These are phyloP conservation scores for Dalbergia oliveri DNA, from an alignment of 306 rosid genomes.

Conservation along the genomic window DNA sequence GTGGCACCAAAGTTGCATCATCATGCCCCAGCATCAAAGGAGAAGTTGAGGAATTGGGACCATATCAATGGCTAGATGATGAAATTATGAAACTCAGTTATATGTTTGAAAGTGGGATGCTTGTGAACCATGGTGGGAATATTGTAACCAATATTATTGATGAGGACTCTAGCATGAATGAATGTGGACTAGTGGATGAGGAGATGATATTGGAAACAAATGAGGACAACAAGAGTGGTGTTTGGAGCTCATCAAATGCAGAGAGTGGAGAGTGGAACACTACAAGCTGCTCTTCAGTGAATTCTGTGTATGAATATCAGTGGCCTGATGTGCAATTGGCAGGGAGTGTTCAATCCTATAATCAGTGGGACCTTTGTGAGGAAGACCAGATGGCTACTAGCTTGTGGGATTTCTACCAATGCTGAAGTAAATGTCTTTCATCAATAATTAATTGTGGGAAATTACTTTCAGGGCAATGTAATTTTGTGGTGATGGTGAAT, in stretches of 20 bases:
- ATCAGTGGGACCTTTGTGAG: constrained; percentile 50
- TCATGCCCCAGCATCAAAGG: constrained; percentile 2
- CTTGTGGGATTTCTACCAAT: constrained; percentile 57
- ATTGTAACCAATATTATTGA: background rate
- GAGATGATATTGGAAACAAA: constrained; percentile 15
- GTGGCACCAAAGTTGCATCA: background rate
- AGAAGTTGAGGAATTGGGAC: constrained; percentile 49
- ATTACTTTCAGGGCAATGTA: background rate
- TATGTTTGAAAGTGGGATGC: constrained; percentile 39
- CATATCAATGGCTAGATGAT: constrained; percentile 51
- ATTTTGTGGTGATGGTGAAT: constrained; percentile 5
- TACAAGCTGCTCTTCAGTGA: constrained; percentile 48
- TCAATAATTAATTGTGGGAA: constrained; percentile 1
- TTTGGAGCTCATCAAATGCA: constrained; percentile 55
- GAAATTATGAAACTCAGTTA: constrained; percentile 44
- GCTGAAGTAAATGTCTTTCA: constrained; percentile 37
- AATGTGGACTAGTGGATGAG: constrained; percentile 36
- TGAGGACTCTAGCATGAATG: background rate
- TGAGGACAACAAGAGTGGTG: constrained; percentile 41
- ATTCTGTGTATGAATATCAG: constrained; percentile 54
- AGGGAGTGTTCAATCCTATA: constrained; percentile 45
- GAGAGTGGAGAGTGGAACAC: constrained; percentile 55
- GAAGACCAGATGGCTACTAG: constrained; percentile 45
- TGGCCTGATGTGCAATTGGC: constrained; percentile 67
- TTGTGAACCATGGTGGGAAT: constrained; percentile 33